Evolutionary conservation across 1,284 basidiomycete genomes (phyloP).

Genomic region (Ustilago hordei): DNA sequence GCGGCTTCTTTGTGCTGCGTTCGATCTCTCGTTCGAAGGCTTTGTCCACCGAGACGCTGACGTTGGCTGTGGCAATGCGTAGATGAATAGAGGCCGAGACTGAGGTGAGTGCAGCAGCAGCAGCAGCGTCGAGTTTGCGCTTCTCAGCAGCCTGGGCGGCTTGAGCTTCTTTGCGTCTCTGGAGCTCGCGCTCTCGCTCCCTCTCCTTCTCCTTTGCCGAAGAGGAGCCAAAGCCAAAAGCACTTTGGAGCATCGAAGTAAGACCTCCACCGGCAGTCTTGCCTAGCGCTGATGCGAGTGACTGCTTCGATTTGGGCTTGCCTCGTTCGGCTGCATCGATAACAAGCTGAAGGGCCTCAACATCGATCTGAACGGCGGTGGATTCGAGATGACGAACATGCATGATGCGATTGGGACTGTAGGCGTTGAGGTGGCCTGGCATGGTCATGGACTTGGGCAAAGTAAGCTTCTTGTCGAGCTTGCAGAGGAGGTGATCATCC

Average conservation of each 20-base stretch:
- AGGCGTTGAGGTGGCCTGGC: slow-evolving; percentile 72
- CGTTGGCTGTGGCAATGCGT: slow-evolving; percentile 84
- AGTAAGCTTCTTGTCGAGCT: slow-evolving; percentile 79
- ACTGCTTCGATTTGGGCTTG: slow-evolving; percentile 71
- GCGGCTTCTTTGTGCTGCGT: slow-evolving; percentile 94
- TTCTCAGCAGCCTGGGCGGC: slow-evolving; percentile 26
- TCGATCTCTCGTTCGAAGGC: slow-evolving; percentile 84
- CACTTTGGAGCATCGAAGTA: slow-evolving; percentile 68
- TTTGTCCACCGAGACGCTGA: slow-evolving; percentile 79
- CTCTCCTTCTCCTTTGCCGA: slow-evolving; percentile 35
- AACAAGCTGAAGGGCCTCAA: slow-evolving; percentile 84
- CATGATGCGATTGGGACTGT: slow-evolving; percentile 76
- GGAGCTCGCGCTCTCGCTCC: slow-evolving; percentile 35
- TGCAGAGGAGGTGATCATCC: slow-evolving; percentile 81
- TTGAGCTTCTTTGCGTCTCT: slow-evolving; percentile 25
- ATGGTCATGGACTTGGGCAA: slow-evolving; percentile 75
- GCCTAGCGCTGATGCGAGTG: slow-evolving; percentile 54
- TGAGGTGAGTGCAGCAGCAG: slow-evolving; percentile 43
- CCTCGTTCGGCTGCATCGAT: slow-evolving; percentile 78
- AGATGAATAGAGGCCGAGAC: slow-evolving; percentile 78
- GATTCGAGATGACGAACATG: slow-evolving; percentile 77
- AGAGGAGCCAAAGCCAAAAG: slow-evolving; percentile 69
- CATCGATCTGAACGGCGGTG: slow-evolving; percentile 83
- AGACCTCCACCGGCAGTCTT: slow-evolving; percentile 65
- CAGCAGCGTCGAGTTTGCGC: slow-evolving; percentile 25